These are phyloP conservation scores for Yamadazyma dendronema DNA, from an alignment of 1,139 yeast species.

Conservation along the genomic window DNA sequence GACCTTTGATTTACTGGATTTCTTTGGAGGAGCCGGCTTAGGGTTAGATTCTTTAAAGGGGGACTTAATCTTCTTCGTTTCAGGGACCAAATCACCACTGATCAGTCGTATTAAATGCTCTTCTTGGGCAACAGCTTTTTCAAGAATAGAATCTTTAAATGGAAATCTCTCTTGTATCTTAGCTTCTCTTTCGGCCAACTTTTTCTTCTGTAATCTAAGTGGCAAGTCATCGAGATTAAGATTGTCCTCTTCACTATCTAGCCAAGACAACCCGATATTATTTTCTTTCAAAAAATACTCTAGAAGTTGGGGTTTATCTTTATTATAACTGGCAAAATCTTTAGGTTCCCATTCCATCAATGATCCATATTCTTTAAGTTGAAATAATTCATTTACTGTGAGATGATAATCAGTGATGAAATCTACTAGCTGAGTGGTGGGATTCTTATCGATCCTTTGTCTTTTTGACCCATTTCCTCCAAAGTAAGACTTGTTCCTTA, in stretches of 20 bases:
- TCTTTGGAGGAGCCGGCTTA: too few relatives aligned
- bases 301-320: slow-evolving; percentile 32
- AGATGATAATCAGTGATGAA: slow-evolving; percentile 46
- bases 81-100: background rate
- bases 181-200: slow-evolving; percentile 39
- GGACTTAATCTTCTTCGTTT: background rate
- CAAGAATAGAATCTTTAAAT: slow-evolving; percentile 31
- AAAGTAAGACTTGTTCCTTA: background rate
- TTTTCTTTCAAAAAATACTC: slow-evolving; percentile 33
- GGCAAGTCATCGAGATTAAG: slow-evolving; percentile 35
- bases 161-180: slow-evolving; percentile 36
- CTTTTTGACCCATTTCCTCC: slow-evolving; percentile 9
- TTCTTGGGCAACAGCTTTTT: slow-evolving; percentile 26
- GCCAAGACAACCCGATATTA: slow-evolving; percentile 34
- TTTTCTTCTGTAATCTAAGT: slow-evolving; percentile 43
- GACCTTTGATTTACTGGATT: too few relatives aligned
- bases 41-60: background rate
- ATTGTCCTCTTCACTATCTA: slow-evolving; percentile 24
- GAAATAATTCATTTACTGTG: slow-evolving; percentile 51
- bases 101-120: slow-evolving; percentile 2
- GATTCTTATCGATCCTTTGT: slow-evolving; percentile 10
- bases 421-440: slow-evolving; percentile 25
- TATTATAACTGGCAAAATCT: slow-evolving; percentile 33
- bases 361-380: slow-evolving; percentile 58
- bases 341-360: slow-evolving; percentile 60